Evolutionary conservation across 139 green algal genomes (phyloP).

Genomic region (Pseudopediastrum boryanum): DNA sequence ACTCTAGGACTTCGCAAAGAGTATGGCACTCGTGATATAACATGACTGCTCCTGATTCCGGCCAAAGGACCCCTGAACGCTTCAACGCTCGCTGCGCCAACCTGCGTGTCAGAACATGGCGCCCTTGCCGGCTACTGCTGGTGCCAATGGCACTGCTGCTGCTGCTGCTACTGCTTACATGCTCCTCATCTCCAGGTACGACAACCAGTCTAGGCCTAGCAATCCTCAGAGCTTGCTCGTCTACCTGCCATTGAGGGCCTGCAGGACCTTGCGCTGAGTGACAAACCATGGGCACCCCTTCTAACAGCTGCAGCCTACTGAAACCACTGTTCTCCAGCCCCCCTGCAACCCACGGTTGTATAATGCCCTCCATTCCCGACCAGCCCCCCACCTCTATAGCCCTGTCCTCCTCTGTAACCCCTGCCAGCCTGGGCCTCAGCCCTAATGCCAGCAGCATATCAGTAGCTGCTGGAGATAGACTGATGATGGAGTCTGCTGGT

Average conservation of each 20-base stretch:
- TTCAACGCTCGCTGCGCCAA: conserved; percentile 29
- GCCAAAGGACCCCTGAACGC: conserved; percentile 32
- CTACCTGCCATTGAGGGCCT: conserved; percentile 11
- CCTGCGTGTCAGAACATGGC: not conserved
- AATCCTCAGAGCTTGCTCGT: conserved; percentile 28
- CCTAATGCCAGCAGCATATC: conserved; percentile 82
- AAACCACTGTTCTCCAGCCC: not conserved
- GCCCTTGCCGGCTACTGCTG: not conserved
- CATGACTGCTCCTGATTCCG: conserved; percentile 31
- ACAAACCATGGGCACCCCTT: conserved; percentile 8
- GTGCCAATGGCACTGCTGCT: not conserved
- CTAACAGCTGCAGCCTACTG: not conserved
- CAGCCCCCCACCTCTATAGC: not conserved
- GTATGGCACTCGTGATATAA: conserved; percentile 57
- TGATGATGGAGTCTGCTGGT: conserved; percentile 57
- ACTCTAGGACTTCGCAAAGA: conserved; percentile 82
- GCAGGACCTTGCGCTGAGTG: not conserved
- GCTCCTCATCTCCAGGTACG: conserved; percentile 20
- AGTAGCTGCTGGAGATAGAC: conserved; percentile 73
- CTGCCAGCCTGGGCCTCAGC: conserved; percentile 66
- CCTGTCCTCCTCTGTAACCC: conserved; percentile 62
- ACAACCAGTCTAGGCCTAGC: conserved; percentile 26
- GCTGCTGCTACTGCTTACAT: not conserved
- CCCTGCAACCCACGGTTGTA: not conserved
- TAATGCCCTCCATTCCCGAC: too few relatives aligned